Evolutionary conservation across 257 asterid species (phyloP), one percentile per base, ranked within the genome.

Genomic region (Jacaranda copaia): DNA sequence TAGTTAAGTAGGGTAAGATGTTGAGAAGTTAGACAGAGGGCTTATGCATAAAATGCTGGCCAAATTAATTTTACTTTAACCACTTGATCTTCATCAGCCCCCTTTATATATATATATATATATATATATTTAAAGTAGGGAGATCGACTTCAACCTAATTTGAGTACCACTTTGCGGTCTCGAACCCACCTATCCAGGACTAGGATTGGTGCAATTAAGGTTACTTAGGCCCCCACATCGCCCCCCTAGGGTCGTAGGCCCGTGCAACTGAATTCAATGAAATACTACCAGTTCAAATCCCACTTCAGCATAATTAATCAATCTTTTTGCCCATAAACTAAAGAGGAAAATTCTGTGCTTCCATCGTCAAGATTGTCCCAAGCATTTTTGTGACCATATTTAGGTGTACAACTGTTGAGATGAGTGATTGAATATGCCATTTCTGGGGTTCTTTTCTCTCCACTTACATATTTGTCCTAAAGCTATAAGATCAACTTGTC

Each of bases 381-480:
- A 25, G 32, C 18, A 6, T 10, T 16, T 42, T 48, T 63, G 38
- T 74, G 64, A 49, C 67, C 63, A 63, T 38, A 75, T 46, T 63
- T 32, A 60, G 52, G 60, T 62, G 11, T 1, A 55, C 48, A 9
- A 49, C 42, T 56, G 55, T 18, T 60, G 56, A 52, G 9, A 53
- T 53, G 43, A 61, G 65, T 73, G 75, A 70, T 48, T 57, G 67
- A 38, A 20, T 56, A 58, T 79, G 79, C 83, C 83, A 56, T 66
- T 64, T 79, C 68, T 73, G 79, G 75, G 62, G 7, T 42, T 36
- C 73, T 10, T 72, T 61, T 49, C 15, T 48, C 76, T 38, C 66
- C 62, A 79, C 68, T 63, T 53, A 12, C 57, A 40, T n/a, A 59
- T n/a, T 19, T 36, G 74, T 52, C 66, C 57, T 53, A 42, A 76